phyloP scores from a whole-genome alignment of 225 moss, liverwort and hornwort genomes.

The Bryoerythrophyllum caledonicum region DNA sequence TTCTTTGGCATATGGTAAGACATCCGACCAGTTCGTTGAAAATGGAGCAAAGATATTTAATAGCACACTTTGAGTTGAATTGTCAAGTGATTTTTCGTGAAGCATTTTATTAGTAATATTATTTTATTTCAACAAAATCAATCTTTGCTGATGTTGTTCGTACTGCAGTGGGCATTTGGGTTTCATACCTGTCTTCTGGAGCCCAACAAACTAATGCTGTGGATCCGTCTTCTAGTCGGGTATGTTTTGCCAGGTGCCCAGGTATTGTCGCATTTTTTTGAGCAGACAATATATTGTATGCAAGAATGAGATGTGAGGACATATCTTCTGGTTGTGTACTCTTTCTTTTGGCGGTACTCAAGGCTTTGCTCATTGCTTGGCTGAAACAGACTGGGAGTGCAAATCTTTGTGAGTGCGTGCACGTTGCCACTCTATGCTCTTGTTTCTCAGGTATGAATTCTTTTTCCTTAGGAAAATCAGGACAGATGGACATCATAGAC shows the following conservation, averaged over 20 bases:
- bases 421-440: constrained; percentile 69
- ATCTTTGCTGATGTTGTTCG: too few relatives aligned
- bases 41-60: too few relatives aligned
- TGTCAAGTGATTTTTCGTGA: too few relatives aligned
- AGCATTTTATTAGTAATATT: too few relatives aligned
- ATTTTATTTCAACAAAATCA: too few relatives aligned
- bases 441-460: constrained; percentile 56
- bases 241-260: not conserved
- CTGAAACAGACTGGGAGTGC: constrained; percentile 41
- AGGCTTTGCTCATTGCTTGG: not conserved
- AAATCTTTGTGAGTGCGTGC: constrained; percentile 63
- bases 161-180: constrained; percentile 59
- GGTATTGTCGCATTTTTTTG: too few relatives aligned
- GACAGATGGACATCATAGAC: too few relatives aligned
- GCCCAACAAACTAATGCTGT: constrained; percentile 36
- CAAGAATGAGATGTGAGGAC: too few relatives aligned
- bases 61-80: too few relatives aligned
- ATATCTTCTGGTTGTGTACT: not conserved
- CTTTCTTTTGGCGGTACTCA: not conserved
- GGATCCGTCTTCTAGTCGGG: constrained; percentile 49
- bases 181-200: constrained; percentile 46
- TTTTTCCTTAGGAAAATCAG: not conserved
- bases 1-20: constrained; percentile 58
- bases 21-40: not conserved
- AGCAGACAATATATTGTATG: too few relatives aligned